These are phyloP conservation scores for Rugonectria rugulosa DNA, from an alignment of 2,329 filamentous ascomycete species.

Conservation along the genomic window DNA sequence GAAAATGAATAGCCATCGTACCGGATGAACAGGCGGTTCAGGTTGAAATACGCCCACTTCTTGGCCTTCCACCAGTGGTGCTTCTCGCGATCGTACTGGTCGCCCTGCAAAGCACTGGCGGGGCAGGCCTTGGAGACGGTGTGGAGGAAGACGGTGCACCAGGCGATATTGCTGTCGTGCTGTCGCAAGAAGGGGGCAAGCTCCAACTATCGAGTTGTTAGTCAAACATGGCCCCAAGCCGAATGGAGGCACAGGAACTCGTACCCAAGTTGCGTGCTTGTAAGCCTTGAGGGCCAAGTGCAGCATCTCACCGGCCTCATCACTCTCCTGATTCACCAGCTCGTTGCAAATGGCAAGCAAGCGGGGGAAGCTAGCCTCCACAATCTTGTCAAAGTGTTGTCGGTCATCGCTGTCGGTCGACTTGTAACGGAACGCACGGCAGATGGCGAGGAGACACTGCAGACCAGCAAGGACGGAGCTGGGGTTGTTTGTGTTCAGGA, in stretches of 20 bases:
- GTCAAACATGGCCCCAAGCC: background rate
- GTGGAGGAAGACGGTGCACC: slow-evolving; percentile 94
- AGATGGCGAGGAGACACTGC: slow-evolving; percentile 93
- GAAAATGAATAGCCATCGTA: slow-evolving; percentile 48
- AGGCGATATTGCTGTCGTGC: slow-evolving; percentile 85
- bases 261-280: slow-evolving; percentile 96
- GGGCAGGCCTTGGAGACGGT: slow-evolving; percentile 88
- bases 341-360: slow-evolving; percentile 87
- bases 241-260: slow-evolving; percentile 19
- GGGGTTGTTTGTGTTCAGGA: slow-evolving; percentile 86
- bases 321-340: slow-evolving; percentile 86
- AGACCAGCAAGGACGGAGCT: slow-evolving; percentile 90
- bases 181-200: slow-evolving; percentile 79
- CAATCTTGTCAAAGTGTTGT: slow-evolving; percentile 91
- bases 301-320: slow-evolving; percentile 96
- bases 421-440: slow-evolving; percentile 95
- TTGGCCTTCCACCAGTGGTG: slow-evolving; percentile 99
- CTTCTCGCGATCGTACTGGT: slow-evolving; percentile 82
- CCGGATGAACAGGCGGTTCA: slow-evolving; percentile 95
- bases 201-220: slow-evolving; percentile 72
- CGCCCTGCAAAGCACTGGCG: slow-evolving; percentile 82
- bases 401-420: slow-evolving; percentile 76
- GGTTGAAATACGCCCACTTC: slow-evolving; percentile 98
- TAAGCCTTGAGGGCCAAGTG: slow-evolving; percentile 95
- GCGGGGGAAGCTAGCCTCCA: slow-evolving; percentile 88